phyloP scores from a whole-genome alignment of 1,284 basidiomycete genomes.

The Microbotryum violaceum region DNA sequence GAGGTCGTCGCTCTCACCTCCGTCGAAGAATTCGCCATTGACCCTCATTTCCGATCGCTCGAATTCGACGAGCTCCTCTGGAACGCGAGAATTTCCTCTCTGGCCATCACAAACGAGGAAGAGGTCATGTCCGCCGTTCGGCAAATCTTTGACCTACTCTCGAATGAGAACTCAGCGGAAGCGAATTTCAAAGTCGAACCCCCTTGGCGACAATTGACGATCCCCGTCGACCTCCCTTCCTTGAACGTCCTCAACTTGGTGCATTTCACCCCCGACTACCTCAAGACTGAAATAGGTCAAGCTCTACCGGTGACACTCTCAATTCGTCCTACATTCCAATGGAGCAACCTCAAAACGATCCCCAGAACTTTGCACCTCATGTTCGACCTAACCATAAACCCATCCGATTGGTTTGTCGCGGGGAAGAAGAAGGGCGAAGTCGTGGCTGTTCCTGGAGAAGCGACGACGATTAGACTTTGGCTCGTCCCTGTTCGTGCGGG shows the following conservation, averaged over 20 bases:
- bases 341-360: constrained; percentile 41
- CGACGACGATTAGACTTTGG: constrained; percentile 51
- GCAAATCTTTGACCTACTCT: constrained; percentile 37
- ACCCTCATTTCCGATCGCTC: constrained; percentile 51
- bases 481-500: constrained; percentile 71
- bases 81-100: constrained; percentile 2
- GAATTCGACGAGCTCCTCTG: constrained; percentile 8
- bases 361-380: constrained; percentile 44
- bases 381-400: constrained; percentile 63
- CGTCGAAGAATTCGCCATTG: constrained; percentile 40
- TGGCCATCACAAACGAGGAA: neutral
- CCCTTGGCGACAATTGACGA: constrained; percentile 61
- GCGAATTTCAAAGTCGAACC: neutral
- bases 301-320: constrained; percentile 58
- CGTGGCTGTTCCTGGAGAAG: constrained; percentile 49
- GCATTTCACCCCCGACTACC: constrained; percentile 8
- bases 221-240: constrained; percentile 72
- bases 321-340: constrained; percentile 63
- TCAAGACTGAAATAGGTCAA: constrained; percentile 59
- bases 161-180: neutral
- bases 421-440: constrained; percentile 72
- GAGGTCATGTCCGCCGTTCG: constrained; percentile 40
- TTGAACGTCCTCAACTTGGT: constrained; percentile 53
- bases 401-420: constrained; percentile 72
- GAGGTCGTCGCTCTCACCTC: neutral